These are phyloP conservation scores for Phytopythium delawarense DNA, from an alignment of 352 stramenopile genomes.

Conservation along the genomic window DNA sequence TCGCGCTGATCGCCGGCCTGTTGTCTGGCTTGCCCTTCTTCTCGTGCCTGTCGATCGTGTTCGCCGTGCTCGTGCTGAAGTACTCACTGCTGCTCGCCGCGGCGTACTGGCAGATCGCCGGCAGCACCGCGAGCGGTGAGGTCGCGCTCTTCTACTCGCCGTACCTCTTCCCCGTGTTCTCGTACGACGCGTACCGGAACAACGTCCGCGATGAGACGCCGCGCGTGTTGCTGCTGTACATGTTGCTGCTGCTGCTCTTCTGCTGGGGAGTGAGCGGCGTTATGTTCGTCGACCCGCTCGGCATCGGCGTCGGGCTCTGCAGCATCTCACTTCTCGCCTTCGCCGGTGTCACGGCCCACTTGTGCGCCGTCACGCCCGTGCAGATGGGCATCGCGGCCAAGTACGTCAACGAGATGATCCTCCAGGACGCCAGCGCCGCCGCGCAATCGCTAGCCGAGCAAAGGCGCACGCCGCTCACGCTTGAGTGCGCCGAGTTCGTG, in stretches of 20 bases:
- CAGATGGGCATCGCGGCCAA: conserved; percentile 86
- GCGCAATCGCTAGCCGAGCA: conserved; percentile 66
- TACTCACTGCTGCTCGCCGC: conserved; percentile 53
- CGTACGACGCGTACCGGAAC: conserved; percentile 89
- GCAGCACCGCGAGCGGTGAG: conserved; percentile 23
- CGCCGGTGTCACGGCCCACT: conserved; percentile 65
- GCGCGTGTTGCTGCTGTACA: conserved; percentile 65
- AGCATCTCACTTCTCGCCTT: conserved; percentile 81
- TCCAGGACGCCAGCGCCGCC: conserved; percentile 77
- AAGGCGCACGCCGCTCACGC: conserved; percentile 59
- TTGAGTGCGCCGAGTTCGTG: conserved; percentile 78
- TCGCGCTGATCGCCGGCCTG: conserved; percentile 40
- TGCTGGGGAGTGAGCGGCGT: conserved; percentile 84
- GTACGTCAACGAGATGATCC: conserved; percentile 86
- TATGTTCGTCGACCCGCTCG: conserved; percentile 89
- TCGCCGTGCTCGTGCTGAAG: conserved; percentile 80
- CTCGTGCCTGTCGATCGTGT: conserved; percentile 80
- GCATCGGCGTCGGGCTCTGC: conserved; percentile 84
- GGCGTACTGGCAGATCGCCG: conserved; percentile 55
- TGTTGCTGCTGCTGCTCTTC: conserved; percentile 67
- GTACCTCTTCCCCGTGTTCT: conserved; percentile 90
- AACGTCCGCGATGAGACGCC: conserved; percentile 87
- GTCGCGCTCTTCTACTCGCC: conserved; percentile 82
- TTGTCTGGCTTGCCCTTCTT: conserved; percentile 69
- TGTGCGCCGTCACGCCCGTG: conserved; percentile 82